Base-by-base conservation (phyloP, 2,329 filamentous ascomycete species). In the Colletotrichum chlorophyti region DNA sequence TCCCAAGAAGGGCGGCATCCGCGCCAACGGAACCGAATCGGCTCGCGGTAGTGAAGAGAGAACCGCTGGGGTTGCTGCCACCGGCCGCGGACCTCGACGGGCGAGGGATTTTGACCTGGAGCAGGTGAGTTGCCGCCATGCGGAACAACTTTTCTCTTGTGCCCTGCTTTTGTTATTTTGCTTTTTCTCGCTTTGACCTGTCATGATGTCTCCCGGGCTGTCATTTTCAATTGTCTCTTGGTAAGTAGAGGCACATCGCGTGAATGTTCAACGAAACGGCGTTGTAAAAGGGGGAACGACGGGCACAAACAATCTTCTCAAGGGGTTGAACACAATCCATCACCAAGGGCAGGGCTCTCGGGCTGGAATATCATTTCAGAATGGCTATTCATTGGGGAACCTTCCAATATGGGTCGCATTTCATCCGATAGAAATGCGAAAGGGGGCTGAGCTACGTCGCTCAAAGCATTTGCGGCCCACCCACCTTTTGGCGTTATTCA, bases 41-140 rank as follows among this genome's bases (percentile, higher is more conserved):
- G 81, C 85, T 43, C 83, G 91, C 52, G 91, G 87, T 32, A 94
- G 91, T 72, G 91, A 94, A 74, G 91, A 94, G 75, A 83, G 91
- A 49, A 86, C 86, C 57, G 85, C 85, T 27, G 81, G 78, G 27
- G 80, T 83, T 45, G 80, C 83, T 42, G 81, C 86, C 50, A 80
- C 83, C 62, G 81, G 83, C 10, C 80, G 91, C 60, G 90, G 90
- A 15, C 89, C 89, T 46, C 86, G 92, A 72, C 82, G 91, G 65
- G 85, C 87, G 60, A 85, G 91, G 60, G 91, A 96, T 68, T 91
- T 88, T 72, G 91, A 96, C 61, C 82, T 95, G 50, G 91, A 96
- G 71, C 89, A 88, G 80, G 91, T 93, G 71, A 82, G 84, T 82
- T n/a, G 21, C n/a, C n/a, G n/a, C n/a, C n/a, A n/a, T n/a, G n/a